Conservation (phyloP, 2,329 filamentous ascomycete species). For the Penicillium capsulatum region DNA sequence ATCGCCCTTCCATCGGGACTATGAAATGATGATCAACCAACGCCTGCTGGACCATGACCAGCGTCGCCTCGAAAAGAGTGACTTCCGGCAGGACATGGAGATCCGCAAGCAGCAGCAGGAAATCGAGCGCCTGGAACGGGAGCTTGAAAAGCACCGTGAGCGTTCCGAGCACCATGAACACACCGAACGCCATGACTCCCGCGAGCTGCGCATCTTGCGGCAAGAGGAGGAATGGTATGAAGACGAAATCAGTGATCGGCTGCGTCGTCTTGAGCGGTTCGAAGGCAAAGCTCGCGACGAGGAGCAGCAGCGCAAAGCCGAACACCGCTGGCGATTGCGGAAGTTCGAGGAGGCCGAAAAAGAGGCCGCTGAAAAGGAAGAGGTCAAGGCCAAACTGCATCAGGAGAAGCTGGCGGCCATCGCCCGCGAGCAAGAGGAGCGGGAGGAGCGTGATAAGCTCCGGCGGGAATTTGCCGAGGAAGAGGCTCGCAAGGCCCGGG, state of each 20-base stretch:
- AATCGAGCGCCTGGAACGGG: slow-evolving; percentile 33
- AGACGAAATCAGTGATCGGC: slow-evolving; percentile 38
- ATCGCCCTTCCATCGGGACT: slow-evolving; percentile 31
- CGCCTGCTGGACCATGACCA: slow-evolving; percentile 34
- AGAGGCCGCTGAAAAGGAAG: slow-evolving; percentile 32
- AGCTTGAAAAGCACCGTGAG: slow-evolving; percentile 28
- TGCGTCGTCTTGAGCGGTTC: slow-evolving; percentile 34
- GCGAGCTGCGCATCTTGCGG: slow-evolving; percentile 21
- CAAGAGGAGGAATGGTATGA: slow-evolving; percentile 45
- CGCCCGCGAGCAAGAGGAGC: slow-evolving; percentile 36
- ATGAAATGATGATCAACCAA: slow-evolving; percentile 34
- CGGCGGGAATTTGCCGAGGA: slow-evolving; percentile 40
- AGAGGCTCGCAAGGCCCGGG: slow-evolving; percentile 40
- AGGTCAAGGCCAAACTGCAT: slow-evolving; percentile 27
- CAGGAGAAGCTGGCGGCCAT: slow-evolving; percentile 26
- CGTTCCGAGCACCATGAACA: slow-evolving; percentile 11
- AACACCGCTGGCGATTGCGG: slow-evolving; percentile 17
- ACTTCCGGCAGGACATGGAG: slow-evolving; percentile 34
- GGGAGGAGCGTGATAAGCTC: slow-evolving; percentile 45
- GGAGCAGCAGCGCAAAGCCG: slow-evolving; percentile 16
- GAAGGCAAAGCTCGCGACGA: slow-evolving; percentile 32
- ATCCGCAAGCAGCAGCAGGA: slow-evolving; percentile 35
- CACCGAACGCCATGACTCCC: neutral
- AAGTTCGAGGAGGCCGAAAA: slow-evolving; percentile 29
- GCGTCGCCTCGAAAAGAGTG: slow-evolving; percentile 32